These are phyloP conservation scores for Streptanthus diversifolius DNA, from an alignment of 345 rosid genomes.

Conservation along the genomic window DNA sequence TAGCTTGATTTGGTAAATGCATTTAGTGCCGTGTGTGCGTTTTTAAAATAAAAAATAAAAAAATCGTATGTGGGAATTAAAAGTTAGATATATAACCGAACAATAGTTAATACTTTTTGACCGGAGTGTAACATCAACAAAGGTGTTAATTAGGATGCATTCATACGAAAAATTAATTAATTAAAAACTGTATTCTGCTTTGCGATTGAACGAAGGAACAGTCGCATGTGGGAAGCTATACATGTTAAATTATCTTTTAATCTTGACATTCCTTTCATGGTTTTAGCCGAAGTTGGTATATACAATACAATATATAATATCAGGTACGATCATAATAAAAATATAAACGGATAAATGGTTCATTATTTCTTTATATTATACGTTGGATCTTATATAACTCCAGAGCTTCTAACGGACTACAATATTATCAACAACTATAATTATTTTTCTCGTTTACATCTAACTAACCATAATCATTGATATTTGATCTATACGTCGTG, in stretches of 20 bases:
- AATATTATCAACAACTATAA: not conserved
- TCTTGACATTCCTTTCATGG: conserved; percentile 19
- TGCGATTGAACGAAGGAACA: conserved; percentile 21
- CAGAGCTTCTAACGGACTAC: not conserved
- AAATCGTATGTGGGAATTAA: conserved; percentile 15
- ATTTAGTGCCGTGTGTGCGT: conserved; percentile 10
- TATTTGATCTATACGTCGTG: conserved; percentile 15
- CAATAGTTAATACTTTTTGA: conserved; percentile 23
- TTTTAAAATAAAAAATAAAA: not conserved
- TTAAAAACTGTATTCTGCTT: not conserved
- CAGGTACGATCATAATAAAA: not conserved
- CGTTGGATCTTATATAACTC: not conserved
- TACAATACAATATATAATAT: not conserved
- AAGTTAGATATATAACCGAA: conserved; percentile 12
- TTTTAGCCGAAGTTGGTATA: not conserved
- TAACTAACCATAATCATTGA: not conserved
- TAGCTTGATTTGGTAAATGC: not conserved
- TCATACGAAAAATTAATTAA: not conserved
- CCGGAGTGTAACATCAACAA: conserved; percentile 27
- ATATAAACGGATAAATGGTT: not conserved
- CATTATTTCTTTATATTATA: not conserved
- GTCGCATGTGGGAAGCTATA: conserved; percentile 16
- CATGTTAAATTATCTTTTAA: not conserved
- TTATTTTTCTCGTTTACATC: not conserved
- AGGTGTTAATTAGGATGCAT: conserved; percentile 6